Conservation (phyloP, 78 protist genomes). For the Planoprotostelium fungivorum region DNA sequence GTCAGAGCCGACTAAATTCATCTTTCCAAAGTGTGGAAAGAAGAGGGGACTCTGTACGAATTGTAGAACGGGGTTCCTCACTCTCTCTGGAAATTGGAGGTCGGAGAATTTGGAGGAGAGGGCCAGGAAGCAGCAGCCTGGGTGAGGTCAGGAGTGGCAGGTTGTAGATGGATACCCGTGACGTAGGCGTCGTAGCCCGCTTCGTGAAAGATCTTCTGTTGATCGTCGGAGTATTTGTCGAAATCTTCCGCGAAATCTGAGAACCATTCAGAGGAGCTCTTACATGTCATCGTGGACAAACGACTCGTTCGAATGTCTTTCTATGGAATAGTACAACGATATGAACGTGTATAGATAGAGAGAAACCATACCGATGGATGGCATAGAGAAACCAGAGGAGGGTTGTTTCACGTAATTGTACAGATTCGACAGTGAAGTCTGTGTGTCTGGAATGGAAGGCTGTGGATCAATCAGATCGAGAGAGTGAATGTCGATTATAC, state of each 20-base stretch:
- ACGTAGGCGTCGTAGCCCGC: background rate
- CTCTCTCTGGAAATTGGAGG: background rate
- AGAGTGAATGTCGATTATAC: too few species aligned
- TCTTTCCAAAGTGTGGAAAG: background rate
- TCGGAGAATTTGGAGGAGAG: background rate
- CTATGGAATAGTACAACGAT: too few species aligned
- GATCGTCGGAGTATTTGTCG: background rate
- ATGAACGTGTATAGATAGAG: too few species aligned
- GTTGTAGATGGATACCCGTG: background rate
- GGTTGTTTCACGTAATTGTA: too few species aligned
- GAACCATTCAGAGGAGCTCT: too few species aligned
- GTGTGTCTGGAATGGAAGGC: too few species aligned
- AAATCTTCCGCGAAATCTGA: background rate
- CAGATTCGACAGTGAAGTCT: too few species aligned
- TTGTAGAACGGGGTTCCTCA: background rate
- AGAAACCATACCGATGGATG: too few species aligned
- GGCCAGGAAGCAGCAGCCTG: background rate
- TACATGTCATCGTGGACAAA: too few species aligned
- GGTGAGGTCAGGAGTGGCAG: background rate
- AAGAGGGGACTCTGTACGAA: background rate
- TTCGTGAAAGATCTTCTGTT: background rate
- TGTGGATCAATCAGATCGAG: too few species aligned
- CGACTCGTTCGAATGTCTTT: too few species aligned
- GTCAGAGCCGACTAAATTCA: background rate
- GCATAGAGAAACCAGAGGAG: too few species aligned